Percentiles rank a stretch among this genome's conserved stretches.
phyloP scores from a whole-genome alignment of 371 early-diverging fungal genomes.

The Dinochytrium kinnereticum region DNA sequence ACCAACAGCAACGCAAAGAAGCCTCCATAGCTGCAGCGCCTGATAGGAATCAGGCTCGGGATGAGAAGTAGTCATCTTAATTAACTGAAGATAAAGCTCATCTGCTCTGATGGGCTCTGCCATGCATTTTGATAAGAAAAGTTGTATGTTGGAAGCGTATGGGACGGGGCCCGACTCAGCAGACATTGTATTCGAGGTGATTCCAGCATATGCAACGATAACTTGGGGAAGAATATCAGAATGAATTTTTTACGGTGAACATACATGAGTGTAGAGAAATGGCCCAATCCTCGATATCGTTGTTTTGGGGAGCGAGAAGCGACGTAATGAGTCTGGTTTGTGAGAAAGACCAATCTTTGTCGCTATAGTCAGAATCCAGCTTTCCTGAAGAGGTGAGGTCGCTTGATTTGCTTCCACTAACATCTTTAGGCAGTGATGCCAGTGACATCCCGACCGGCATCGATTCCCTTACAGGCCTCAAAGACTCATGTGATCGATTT shows the following conservation, averaged over 20 bases:
- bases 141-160: conserved; percentile 17
- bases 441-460: conserved; percentile 1
- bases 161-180: not conserved
- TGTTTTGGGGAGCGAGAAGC: conserved; percentile 24
- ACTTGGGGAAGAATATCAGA: conserved; percentile 4
- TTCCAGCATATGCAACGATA: conserved; percentile 23
- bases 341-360: conserved; percentile 48
- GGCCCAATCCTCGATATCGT: conserved; percentile 39
- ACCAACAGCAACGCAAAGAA: conserved; percentile 44
- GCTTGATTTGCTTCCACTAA: conserved; percentile 1
- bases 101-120: conserved; percentile 37
- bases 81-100: conserved; percentile 56
- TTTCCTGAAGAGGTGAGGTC: conserved; percentile 3
- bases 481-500: conserved; percentile 9
- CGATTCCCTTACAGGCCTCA: conserved; percentile 4
- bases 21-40: conserved; percentile 45
- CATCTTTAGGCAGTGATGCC: conserved; percentile 3
- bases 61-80: conserved; percentile 52
- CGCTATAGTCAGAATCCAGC: conserved; percentile 29
- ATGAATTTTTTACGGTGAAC: not conserved
- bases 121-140: conserved; percentile 42
- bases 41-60: conserved; percentile 38
- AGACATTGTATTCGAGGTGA: not conserved
- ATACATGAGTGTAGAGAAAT: conserved; percentile 30
- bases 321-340: conserved; percentile 36